A percentile compares a stretch with the other conserved stretches of the same genome.
Conservation (phyloP, 345 rosid species). For the Schrenkiella parvula region DNA sequence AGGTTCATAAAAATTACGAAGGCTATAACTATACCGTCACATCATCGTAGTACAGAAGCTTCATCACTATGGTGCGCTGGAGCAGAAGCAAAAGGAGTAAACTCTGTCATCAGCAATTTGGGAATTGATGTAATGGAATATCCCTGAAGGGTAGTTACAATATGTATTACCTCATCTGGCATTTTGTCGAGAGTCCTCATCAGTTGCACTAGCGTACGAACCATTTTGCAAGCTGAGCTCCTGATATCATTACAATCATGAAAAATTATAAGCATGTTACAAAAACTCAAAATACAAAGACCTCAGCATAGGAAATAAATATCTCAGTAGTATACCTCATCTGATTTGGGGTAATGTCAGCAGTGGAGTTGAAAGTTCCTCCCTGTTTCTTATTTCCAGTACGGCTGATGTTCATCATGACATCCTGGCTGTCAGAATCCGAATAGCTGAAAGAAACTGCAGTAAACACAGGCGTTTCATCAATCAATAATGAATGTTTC, state of each 20-base stretch:
- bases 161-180: slow-evolving; percentile 77
- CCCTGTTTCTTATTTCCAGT: slow-evolving; percentile 72
- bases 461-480: slow-evolving; percentile 25
- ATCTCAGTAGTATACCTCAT: slow-evolving; percentile 57
- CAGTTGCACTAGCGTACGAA: slow-evolving; percentile 83
- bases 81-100: slow-evolving; percentile 19
- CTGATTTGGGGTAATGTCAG: slow-evolving; percentile 83
- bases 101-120: slow-evolving; percentile 14
- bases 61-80: slow-evolving; percentile 97
- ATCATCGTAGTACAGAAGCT: slow-evolving; percentile 89
- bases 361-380: slow-evolving; percentile 61
- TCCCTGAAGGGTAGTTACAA: not conserved
- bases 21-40: slow-evolving; percentile 69
- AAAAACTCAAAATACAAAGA: not conserved
- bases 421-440: slow-evolving; percentile 71
- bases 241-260: slow-evolving; percentile 36
- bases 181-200: slow-evolving; percentile 96
- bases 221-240: slow-evolving; percentile 97
- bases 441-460: slow-evolving; percentile 94
- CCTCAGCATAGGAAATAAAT: not conserved
- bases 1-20: not conserved
- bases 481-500: not conserved
- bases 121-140: not conserved
- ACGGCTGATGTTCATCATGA: slow-evolving; percentile 78
- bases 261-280: not conserved